Base-by-base conservation (phyloP, 345 rosid species). In the Reutealis trisperma region DNA sequence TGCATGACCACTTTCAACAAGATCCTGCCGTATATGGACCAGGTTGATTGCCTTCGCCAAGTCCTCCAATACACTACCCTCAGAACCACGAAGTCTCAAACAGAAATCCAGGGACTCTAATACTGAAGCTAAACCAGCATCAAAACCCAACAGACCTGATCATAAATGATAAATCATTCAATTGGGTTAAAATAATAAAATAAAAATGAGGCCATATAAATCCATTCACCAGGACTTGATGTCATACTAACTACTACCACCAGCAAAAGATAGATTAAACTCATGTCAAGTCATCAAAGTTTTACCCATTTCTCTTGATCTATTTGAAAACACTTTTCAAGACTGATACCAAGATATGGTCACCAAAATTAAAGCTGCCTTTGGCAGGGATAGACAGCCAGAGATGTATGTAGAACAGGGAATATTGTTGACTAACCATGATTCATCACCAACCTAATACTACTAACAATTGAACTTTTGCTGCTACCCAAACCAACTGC, bases 61-160 rank as follows among this genome's bases (percentile, higher is more conserved):
- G 80, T 94, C 97, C 85, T 93, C 99, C 82, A 94, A 80, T 59
- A 94, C 89, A 84, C 91, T 82, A 70, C 96, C 96, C 87, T 93
- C 99, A 63, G 98, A 94, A 80, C 99, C 99, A 76, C 99, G 93
- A 74, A 89, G 91, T 77, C 87, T 91, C 83, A 91, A 79, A 82
- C 97, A 93, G 85, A 93, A 94, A 66, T 93, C 99, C 83, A 91
- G 87, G 78, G 97, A 93, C 81, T 91, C 97, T 61, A 93, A 81
- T 9, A 93, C 93, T 44, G 97, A 89, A 57, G 94, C 93, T 75
- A 93, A 83, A 77, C 93, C 91, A 85, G 98, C 88, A 90, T 94
- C 98, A 75, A 92, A 94, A 72, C 97, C 95, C 79, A 91, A 95
- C 85, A 93, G 76, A 81, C 98, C 98, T 94, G 81, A 41, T 32